Evolutionary conservation across 2,329 filamentous ascomycete species (phyloP), one percentile per base, ranked within the genome.

Genomic region (Zymoseptoria ardabiliae): DNA sequence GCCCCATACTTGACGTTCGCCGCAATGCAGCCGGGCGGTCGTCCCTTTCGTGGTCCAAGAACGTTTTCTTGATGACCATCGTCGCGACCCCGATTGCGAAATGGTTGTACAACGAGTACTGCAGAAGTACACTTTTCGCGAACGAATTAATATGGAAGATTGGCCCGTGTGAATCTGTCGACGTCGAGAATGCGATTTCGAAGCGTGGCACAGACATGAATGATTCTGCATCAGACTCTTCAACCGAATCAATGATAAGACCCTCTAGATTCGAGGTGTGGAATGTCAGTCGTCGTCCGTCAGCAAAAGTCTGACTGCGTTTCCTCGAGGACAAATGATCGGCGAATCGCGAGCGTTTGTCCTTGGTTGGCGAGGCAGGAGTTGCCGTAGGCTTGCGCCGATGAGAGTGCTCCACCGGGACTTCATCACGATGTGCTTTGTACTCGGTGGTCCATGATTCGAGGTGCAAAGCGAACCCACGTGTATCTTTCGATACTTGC

Each of bases 91-190:
- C 89, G 23, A 95, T 81, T 0, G 92, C 88, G 70, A 97, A 99
- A 71, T 96, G 92, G 3, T 92, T 87, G 72, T 95, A 96, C 0
- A 99, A 82, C 0, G 95, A 99, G 71, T 97, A 97, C 55, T 95
- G 88, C 7, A 96, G 70, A 61, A 90, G 85, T 1, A 99, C 76
- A 5, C 89, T 90, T 65, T 88, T 88, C 20, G 94, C 82, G 56
- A 89, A 84, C 0, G 90, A 89, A 65, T 95, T 91, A 50, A 97
- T 76, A 70, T 97, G 91, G 69, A 97, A 90, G 5, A 96, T 81
- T 0, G 91, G 89, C 0, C 92, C 93, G 69, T 96, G 90, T 28
- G 84, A 84, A 72, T 99, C 94, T 64, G 90, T 95, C 3, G 86
- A 81, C 0, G 94, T 95, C 25, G 88, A 91, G 58, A 97, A 82